Conservation (phyloP, 192 early-diverging fungal genomes). For the Chytriomyces sp. region DNA sequence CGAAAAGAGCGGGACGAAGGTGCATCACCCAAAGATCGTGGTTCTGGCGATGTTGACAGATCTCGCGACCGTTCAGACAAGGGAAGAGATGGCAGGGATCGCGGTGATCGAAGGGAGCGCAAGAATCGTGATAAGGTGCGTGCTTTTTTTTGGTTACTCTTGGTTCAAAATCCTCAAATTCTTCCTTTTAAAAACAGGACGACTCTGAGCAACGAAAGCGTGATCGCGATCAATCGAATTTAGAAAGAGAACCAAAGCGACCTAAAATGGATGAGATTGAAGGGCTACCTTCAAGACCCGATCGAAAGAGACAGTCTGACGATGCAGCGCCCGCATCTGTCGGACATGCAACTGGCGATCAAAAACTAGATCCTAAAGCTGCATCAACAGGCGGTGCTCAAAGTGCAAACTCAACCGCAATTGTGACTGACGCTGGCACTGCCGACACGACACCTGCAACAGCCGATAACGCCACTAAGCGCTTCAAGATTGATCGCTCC, state of each 20-base stretch:
- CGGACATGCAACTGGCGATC: background rate
- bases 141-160: background rate
- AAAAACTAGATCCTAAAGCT: background rate
- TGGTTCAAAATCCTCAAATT: background rate
- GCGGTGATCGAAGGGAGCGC: background rate
- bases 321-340: background rate
- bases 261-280: slow-evolving; percentile 26
- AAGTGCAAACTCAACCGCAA: background rate
- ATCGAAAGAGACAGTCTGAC: slow-evolving; percentile 1
- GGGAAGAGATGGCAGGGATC: slow-evolving; percentile 8
- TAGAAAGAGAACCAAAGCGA: slow-evolving; percentile 31
- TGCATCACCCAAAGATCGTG: background rate
- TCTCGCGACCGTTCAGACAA: background rate
- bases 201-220: background rate
- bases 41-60: background rate
- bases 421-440: background rate
- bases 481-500: background rate
- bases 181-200: background rate
- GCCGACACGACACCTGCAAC: too few relatives aligned
- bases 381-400: background rate
- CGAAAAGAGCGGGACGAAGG: background rate
- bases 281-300: background rate
- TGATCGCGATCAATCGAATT: background rate
- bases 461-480: background rate
- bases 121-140: background rate